Evolutionary conservation across 2,329 filamentous ascomycete species (phyloP).

Genomic region (Fusarium musae): DNA sequence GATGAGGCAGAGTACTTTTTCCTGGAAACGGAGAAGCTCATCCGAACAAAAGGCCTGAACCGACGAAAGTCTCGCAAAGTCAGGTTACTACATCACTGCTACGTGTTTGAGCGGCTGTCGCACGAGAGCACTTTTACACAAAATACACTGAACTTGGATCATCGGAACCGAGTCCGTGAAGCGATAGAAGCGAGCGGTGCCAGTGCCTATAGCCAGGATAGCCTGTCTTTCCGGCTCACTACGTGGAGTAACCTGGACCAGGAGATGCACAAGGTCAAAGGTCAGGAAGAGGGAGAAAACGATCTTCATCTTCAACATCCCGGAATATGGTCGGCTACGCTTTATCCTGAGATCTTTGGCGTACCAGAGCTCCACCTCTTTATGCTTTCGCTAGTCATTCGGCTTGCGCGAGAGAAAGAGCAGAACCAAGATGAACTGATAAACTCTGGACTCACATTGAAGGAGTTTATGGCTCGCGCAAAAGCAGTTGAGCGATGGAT

Average conservation of each 20-base stretch:
- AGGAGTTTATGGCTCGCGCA: slow-evolving; percentile 19
- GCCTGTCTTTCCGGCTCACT: slow-evolving; percentile 15
- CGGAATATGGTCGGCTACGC: slow-evolving; percentile 27
- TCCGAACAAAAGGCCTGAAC: slow-evolving; percentile 25
- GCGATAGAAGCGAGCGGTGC: slow-evolving; percentile 31
- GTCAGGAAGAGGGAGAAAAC: slow-evolving; percentile 27
- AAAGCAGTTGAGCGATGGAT: slow-evolving; percentile 29
- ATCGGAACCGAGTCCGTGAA: slow-evolving; percentile 12
- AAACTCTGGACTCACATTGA: background rate
- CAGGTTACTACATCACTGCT: slow-evolving; percentile 24
- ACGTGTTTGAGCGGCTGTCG: slow-evolving; percentile 16
- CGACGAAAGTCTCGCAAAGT: slow-evolving; percentile 30
- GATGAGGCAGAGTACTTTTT: slow-evolving; percentile 31
- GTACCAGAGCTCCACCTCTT: slow-evolving; percentile 26
- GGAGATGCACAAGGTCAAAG: slow-evolving; percentile 25
- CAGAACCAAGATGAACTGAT: background rate
- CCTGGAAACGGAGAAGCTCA: slow-evolving; percentile 33
- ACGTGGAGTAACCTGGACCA: slow-evolving; percentile 25
- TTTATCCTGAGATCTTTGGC: slow-evolving; percentile 34
- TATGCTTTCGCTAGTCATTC: slow-evolving; percentile 27
- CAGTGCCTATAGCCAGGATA: slow-evolving; percentile 9
- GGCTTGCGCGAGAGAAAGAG: slow-evolving; percentile 20
- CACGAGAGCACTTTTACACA: slow-evolving; percentile 28
- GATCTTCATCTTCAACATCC: slow-evolving; percentile 29
- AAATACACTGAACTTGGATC: slow-evolving; percentile 1